phyloP scores from a whole-genome alignment of 495 filamentous ascomycete species.

The Evernia prunastri region DNA sequence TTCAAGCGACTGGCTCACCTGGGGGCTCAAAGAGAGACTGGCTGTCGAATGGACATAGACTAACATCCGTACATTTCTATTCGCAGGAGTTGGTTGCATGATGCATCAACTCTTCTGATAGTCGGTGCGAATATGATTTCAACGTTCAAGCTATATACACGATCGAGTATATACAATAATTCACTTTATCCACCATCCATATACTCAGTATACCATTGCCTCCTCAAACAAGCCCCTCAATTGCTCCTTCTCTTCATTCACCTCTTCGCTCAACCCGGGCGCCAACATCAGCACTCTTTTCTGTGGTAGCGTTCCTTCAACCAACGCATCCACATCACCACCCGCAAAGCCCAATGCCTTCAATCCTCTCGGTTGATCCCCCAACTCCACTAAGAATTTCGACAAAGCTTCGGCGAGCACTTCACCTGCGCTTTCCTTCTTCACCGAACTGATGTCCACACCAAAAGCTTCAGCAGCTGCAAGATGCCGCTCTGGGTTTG shows the following conservation, averaged over 20 bases:
- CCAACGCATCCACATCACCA: conserved; percentile 68
- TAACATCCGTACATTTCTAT: no score
- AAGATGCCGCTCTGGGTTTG: conserved; percentile 86
- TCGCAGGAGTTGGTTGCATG: no score
- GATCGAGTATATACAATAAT: conserved; percentile 10
- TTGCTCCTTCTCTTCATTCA: conserved; percentile 58
- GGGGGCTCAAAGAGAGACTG: no score
- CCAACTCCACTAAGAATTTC: conserved; percentile 71
- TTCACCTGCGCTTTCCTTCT: conserved; percentile 78
- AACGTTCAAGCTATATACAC: conserved; percentile 5
- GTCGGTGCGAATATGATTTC: conserved; percentile 3
- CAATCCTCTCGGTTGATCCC: conserved; percentile 84
- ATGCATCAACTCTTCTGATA: no score
- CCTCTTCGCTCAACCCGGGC: conserved; percentile 64
- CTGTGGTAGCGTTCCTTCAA: conserved; percentile 93
- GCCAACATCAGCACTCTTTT: conserved; percentile 84
- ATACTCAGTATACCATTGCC: conserved; percentile 52
- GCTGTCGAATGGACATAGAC: no score
- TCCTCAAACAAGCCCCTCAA: conserved; percentile 58
- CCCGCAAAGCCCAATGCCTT: conserved; percentile 72
- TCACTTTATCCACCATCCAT: not conserved
- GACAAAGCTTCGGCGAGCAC: conserved; percentile 75
- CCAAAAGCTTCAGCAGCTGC: conserved; percentile 86
- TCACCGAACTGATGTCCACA: conserved; percentile 78
- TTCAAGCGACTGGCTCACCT: no score